These are phyloP conservation scores for Chaetoceros tenuissimus DNA, from an alignment of 108 stramenopile species.

Conservation along the genomic window DNA sequence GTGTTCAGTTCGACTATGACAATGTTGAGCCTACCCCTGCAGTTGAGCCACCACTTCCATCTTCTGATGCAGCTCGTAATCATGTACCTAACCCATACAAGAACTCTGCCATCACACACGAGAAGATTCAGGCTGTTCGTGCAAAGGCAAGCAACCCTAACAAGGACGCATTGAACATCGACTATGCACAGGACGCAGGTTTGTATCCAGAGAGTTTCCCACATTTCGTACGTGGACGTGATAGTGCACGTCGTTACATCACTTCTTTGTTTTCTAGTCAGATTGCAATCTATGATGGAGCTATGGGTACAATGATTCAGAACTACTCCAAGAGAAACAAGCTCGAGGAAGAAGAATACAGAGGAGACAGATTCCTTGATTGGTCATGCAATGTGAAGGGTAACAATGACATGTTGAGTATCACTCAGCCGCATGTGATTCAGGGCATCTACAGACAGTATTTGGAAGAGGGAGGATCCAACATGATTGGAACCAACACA, in stretches of 20 bases:
- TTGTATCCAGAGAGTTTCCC: constrained; percentile 74
- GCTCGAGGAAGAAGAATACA: constrained; percentile 93
- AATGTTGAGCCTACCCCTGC: constrained; percentile 57
- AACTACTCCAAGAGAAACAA: constrained; percentile 89
- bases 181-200: constrained; percentile 54
- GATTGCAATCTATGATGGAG: constrained; percentile 96
- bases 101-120: constrained; percentile 65
- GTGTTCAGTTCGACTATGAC: constrained; percentile 74
- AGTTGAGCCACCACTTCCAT: constrained; percentile 81
- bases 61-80: constrained; percentile 76
- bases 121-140: constrained; percentile 66
- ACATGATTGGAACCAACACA: constrained; percentile 97
- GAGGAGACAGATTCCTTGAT: constrained; percentile 93
- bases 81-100: constrained; percentile 78
- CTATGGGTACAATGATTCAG: constrained; percentile 99
- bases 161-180: constrained; percentile 40
- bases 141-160: constrained; percentile 51
- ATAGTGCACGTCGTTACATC: constrained; percentile 85
- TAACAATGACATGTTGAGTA: constrained; percentile 97
- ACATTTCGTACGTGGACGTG: constrained; percentile 88
- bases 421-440: constrained; percentile 95
- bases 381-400: constrained; percentile 92
- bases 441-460: constrained; percentile 90
- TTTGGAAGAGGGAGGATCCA: constrained; percentile 84
- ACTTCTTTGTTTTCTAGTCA: constrained; percentile 71